A percentile compares a stretch with the other conserved stretches of the same genome.
Conservation (phyloP, 208 protist genomes). For the Wallacemonas collosoma region DNA sequence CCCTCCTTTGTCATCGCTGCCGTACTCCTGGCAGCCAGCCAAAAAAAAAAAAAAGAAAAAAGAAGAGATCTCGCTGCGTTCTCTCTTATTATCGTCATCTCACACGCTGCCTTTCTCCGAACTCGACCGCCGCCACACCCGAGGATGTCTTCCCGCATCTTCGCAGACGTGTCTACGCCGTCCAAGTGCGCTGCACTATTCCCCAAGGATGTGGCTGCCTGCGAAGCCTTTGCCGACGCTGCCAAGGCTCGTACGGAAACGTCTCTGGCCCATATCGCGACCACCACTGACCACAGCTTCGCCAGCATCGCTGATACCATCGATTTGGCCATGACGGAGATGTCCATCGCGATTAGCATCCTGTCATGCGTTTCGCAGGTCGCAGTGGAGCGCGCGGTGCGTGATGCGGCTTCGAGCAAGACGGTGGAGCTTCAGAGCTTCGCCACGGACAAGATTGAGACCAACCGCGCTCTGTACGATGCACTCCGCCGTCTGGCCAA, state of each 20-base stretch:
- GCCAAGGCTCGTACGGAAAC: conserved; percentile 55
- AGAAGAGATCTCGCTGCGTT: too few species aligned
- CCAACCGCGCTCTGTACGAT: conserved; percentile 65
- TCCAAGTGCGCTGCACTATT: conserved; percentile 67
- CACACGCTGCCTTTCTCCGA: neutral
- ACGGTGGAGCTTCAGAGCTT: conserved; percentile 71
- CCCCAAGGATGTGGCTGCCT: conserved; percentile 55
- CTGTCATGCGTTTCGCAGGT: conserved; percentile 66
- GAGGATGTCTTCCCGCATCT: conserved; percentile 43
- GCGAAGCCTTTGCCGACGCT: conserved; percentile 39
- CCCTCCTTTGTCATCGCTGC: too few species aligned
- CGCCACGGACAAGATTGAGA: conserved; percentile 69
- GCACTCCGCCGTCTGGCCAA: conserved; percentile 49
- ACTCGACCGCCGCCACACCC: neutral
- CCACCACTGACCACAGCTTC: conserved; percentile 41
- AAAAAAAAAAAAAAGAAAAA: too few species aligned
- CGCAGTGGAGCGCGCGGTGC: conserved; percentile 51
- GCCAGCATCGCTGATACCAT: conserved; percentile 51
- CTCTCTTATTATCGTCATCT: too few species aligned
- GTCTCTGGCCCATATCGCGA: conserved; percentile 45
- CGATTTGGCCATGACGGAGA: conserved; percentile 59
- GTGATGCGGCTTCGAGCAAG: conserved; percentile 63
- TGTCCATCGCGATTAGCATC: conserved; percentile 60
- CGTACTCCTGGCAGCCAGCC: too few species aligned
- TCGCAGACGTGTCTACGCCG: conserved; percentile 49